Evolutionary conservation across 768 basidiomycete genomes (phyloP), one percentile per base, ranked within the genome.

Genomic region (Hericium alpestre): DNA sequence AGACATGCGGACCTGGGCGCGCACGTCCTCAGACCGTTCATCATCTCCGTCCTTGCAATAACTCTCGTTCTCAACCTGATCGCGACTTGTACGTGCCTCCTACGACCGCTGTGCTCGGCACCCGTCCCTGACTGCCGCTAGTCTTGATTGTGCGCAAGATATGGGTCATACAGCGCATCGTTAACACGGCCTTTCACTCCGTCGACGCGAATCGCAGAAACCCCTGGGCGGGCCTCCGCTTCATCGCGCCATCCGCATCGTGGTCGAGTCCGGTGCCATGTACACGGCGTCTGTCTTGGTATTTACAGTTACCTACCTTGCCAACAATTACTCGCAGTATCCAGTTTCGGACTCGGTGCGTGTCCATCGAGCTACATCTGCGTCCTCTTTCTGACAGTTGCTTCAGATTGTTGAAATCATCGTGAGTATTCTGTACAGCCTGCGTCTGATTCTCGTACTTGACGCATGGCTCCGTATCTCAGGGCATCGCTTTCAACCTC

Each of bases 211-310:
- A 9, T 20, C 16, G 25, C 32, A 32, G 8, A 32, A 32, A 10
- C 32, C 32, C 4, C 32, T 32, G 32, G 40, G 53, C 25, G 16
- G 46, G 11, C 56, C 50, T 49, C 27, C 53, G 16, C 51, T 58
- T 16, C 32, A 53, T 32, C 54, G 54, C 10, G 62, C 65, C 40
- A 69, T 69, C 51, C 63, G 62, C 13, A 66, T 63, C 54, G 63
- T 70, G 54, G 57, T 70, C 47, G 69, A 70, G 56, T 70, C 69
- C 2, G 69, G 66, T 7, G 40, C 66, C 9, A 54, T 70, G 32
- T 69, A 69, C 58, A 67, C 65, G 6, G 50, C 58, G 3, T 58
- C 58, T 8, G 58, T 59, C 3, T 40, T 68, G 41, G 56, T 64
- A 8, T 60, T 64, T 5, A 65, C 66, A 54, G 47, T 63, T 8